Evolutionary conservation across 768 basidiomycete species (phyloP), one percentile per base, ranked within the genome.

Genomic region (Pleurotus citrinopileatus): DNA sequence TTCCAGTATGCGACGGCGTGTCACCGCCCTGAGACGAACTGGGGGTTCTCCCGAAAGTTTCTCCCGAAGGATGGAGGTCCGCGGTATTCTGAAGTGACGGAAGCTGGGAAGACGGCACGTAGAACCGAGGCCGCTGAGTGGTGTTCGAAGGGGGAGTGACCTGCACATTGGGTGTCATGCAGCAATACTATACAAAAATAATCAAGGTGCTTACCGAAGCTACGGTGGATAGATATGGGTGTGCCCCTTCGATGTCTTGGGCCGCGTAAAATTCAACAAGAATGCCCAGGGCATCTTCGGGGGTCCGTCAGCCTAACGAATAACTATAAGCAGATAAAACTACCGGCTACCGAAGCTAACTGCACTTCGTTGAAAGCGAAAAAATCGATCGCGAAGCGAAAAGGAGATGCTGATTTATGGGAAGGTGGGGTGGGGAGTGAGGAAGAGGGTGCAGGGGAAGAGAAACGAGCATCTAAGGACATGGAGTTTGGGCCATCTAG

Each of bases 351-450:
- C 44, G 73, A 69, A 17, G 66, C 66, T 36, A 88, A 69, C 60
- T 91, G 85, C 27, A 68, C 61, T 55, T 86, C 81, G 51, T 71
- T 78, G 55, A 92, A 79, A 10, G 77, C 76, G 62, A 86, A 88
- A 62, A 83, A 75, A 58, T 88, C 84, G 40, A 89, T 71, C 7
- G 80, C 86, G 62, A 83, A 82, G 55, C 87, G 78, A 36, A 82
- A 79, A 46, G 88, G 87, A 32, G 86, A 87, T 32, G 81, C 74
- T 15, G 87, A 80, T 59, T 89, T 85, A 61, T 89, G 81, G 20
- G 88, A 84, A 20, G 90, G 90, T 28, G 90, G 90, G 4, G 89
- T 91, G 46, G 87, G 90, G 58, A 92, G 76, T 19, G 88, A 89
- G 42, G 86, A 78, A 13, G 87, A 84, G 20, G 89, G 86, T 2